A percentile compares a stretch with the other conserved stretches of the same genome.
Evolutionary conservation across 2,329 filamentous ascomycete species (phyloP).

Genomic region (Ophiosphaerella korrae): DNA sequence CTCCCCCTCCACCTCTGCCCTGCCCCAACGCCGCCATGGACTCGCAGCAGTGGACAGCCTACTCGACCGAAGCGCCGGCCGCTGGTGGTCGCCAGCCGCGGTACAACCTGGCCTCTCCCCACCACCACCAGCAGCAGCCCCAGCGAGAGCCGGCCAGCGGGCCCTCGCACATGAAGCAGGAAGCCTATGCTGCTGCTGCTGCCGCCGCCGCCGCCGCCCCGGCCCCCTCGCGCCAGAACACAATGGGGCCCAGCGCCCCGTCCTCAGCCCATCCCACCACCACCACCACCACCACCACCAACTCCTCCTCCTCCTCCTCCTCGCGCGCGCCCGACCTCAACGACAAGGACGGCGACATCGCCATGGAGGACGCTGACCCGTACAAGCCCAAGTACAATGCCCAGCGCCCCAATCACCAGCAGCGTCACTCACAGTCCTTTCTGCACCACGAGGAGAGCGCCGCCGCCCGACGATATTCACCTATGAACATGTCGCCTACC

Average conservation of each 20-base stretch:
- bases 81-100: constrained; percentile 39
- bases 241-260: constrained; percentile 45
- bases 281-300: constrained; percentile 16
- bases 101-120: constrained; percentile 43
- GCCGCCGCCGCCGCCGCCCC: constrained; percentile 39
- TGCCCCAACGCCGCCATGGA: constrained; percentile 34
- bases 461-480: constrained; percentile 90
- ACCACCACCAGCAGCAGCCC: constrained; percentile 28
- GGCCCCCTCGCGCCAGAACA: constrained; percentile 43
- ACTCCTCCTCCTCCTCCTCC: no score
- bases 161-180: constrained; percentile 42
- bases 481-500: constrained; percentile 88
- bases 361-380: constrained; percentile 87
- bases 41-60: constrained; percentile 45
- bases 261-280: constrained; percentile 19
- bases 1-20: constrained; percentile 1
- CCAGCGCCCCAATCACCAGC: constrained; percentile 72
- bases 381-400: constrained; percentile 80
- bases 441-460: constrained; percentile 74
- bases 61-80: constrained; percentile 39
- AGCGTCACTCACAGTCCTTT: constrained; percentile 76
- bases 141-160: constrained; percentile 37
- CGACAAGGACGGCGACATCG: constrained; percentile 53
- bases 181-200: constrained; percentile 42
- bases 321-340: constrained; percentile 44